phyloP scores from a whole-genome alignment of 306 rosid genomes.

The Rubus parviflorus region DNA sequence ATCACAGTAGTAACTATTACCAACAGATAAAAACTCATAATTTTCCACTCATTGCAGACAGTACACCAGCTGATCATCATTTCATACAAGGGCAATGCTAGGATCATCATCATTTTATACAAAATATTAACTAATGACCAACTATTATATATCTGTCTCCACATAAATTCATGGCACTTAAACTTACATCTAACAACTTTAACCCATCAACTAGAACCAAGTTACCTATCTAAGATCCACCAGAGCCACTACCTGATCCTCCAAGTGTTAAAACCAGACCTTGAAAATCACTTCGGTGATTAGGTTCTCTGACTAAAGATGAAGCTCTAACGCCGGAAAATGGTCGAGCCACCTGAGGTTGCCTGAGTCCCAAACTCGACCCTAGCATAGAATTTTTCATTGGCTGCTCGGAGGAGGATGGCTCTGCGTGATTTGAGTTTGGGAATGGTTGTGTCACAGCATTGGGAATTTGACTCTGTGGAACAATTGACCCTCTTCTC shows the following conservation, averaged over 20 bases:
- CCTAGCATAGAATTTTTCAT: conserved; percentile 24
- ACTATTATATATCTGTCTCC: conserved; percentile 8
- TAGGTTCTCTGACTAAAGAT: conserved; percentile 43
- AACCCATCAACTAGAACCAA: conserved; percentile 4
- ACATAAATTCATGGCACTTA: neutral
- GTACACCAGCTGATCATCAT: conserved; percentile 15
- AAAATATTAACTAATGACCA: neutral
- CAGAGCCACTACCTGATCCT: conserved; percentile 64
- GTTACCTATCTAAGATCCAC: conserved; percentile 27
- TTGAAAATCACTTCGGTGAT: conserved; percentile 71
- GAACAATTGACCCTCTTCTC: conserved; percentile 34
- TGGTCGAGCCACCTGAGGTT: conserved; percentile 39
- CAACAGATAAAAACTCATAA: neutral
- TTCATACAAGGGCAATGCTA: no score
- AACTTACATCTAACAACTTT: neutral
- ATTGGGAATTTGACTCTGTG: conserved; percentile 30
- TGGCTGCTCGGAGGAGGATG: conserved; percentile 32
- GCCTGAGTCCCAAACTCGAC: conserved; percentile 37
- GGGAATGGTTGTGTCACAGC: conserved; percentile 35
- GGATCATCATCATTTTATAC: neutral
- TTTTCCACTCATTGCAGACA: neutral
- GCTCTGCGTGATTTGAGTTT: conserved; percentile 37
- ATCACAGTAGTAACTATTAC: no score
- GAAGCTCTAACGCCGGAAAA: conserved; percentile 41
- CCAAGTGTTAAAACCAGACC: conserved; percentile 84